Evolutionary conservation across 805 yeast genomes (phyloP), one percentile per base, ranked within the genome.

Genomic region (Blastobotrys mokoenaii): DNA sequence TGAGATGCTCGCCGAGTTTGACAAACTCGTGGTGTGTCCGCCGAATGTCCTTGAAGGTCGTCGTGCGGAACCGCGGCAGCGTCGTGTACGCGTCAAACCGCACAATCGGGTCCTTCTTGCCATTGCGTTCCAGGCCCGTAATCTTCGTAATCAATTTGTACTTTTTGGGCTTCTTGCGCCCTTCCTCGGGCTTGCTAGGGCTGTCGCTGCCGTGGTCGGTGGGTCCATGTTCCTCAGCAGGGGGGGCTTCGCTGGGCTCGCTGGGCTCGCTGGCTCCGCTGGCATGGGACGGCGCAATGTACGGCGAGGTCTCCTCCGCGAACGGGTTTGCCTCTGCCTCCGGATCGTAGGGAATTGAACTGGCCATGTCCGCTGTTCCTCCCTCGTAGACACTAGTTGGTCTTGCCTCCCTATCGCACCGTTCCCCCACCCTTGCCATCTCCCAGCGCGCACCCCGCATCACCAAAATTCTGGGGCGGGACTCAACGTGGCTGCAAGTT

Each of bases 21-120:
- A 75, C 76, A 52, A 88, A 71, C 62, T 93, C 98, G 48, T 74
- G 73, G 59, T 79, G 83, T 0, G 96, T 81, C 47, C 97, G 76
- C 53, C 95, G 78, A 12, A 90, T 68, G 46, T 81, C 89, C 45
- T 79, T 77, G 62, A 84, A 88, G 7, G 63, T 62, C 6, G 75
- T 65, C 51, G 84, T 86, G 47, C 96, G 71, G 61, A 78, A 93
- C 34, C 80, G 76, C 12, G 94, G 89, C 30, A 89, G 66, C 37
- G 84, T 85, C 9, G 83, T 76, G 25, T 64, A 66, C 15, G 79
- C 76, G 55, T 84, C 87, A 52, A 90, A 80, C 51, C 80, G 73
- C 45, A 90, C 67, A 7, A 84, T 80, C 3, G 96, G 96, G 55
- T 87, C 86, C 47, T 82, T 87, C 42, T 73, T 74, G 59, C 79